Evolutionary conservation across 345 rosid genomes (phyloP).

Genomic region (Dipteronia sinensis): DNA sequence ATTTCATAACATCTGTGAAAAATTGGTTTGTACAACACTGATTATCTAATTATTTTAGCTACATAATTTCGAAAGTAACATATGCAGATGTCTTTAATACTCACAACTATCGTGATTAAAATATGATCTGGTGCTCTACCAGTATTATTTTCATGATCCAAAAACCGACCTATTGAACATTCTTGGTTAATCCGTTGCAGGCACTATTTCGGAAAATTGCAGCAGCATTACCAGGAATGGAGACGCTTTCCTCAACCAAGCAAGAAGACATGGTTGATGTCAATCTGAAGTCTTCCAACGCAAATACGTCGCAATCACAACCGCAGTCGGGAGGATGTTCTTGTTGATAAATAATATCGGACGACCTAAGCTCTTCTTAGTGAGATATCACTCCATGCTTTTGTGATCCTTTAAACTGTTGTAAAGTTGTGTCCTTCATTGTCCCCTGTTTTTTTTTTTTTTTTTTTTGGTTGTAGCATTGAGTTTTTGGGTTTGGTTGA

Average conservation of each 20-base stretch:
- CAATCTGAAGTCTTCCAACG: constrained; percentile 76
- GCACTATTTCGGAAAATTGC: constrained; percentile 89
- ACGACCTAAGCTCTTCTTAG: constrained; percentile 2
- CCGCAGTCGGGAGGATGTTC: constrained; percentile 81
- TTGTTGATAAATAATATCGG: constrained; percentile 41
- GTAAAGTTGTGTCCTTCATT: constrained; percentile 30
- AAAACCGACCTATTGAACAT: neutral
- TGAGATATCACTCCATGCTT: constrained; percentile 2
- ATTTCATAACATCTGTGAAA: neutral
- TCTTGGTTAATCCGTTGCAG: constrained; percentile 32
- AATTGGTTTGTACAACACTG: too few relatives aligned
- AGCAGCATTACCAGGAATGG: constrained; percentile 94
- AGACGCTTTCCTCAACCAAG: constrained; percentile 83
- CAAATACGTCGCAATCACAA: constrained; percentile 63
- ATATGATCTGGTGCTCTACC: too few relatives aligned
- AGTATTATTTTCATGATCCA: neutral
- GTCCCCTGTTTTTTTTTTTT: constrained; percentile 13
- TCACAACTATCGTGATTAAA: neutral
- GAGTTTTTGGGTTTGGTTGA: constrained; percentile 22
- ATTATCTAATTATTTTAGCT: too few relatives aligned
- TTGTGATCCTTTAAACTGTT: constrained; percentile 13
- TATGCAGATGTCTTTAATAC: neutral
- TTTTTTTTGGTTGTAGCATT: constrained; percentile 30
- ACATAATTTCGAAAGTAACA: neutral
- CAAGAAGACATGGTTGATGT: constrained; percentile 96